Evolutionary conservation across 345 rosid genomes (phyloP).

Genomic region (Citrus inodora): DNA sequence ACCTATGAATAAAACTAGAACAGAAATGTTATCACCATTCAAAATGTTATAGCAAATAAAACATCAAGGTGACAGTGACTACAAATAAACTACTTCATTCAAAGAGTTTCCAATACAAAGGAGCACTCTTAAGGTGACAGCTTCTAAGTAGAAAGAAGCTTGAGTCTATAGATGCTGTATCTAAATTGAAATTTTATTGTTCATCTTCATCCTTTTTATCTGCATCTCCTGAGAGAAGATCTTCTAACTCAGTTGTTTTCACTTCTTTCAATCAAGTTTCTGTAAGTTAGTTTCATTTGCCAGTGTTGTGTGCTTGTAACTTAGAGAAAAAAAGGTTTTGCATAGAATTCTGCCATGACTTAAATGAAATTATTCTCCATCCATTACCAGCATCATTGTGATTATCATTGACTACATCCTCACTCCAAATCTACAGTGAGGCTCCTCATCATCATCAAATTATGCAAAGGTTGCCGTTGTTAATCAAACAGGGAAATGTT

Average conservation of each 20-base stretch:
- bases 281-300: not conserved
- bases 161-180: not conserved
- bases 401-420: not conserved
- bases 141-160: not conserved
- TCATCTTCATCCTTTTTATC: not conserved
- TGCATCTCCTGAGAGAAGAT: not conserved
- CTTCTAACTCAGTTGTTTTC: not conserved
- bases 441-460: slow-evolving; percentile 2
- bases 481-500: not conserved
- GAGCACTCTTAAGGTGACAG: not conserved
- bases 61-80: not conserved
- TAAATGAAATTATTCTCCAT: not conserved
- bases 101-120: not conserved
- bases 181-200: not conserved
- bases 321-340: not conserved
- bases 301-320: not conserved
- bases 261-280: not conserved
- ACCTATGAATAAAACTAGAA: not conserved
- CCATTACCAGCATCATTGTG: not conserved
- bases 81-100: not conserved
- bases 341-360: not conserved
- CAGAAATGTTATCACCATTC: not conserved
- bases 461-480: not conserved
- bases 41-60: not conserved
- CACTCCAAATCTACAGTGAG: not conserved